phyloP scores from a whole-genome alignment of 345 rosid genomes.

The Euphorbia lathyris region DNA sequence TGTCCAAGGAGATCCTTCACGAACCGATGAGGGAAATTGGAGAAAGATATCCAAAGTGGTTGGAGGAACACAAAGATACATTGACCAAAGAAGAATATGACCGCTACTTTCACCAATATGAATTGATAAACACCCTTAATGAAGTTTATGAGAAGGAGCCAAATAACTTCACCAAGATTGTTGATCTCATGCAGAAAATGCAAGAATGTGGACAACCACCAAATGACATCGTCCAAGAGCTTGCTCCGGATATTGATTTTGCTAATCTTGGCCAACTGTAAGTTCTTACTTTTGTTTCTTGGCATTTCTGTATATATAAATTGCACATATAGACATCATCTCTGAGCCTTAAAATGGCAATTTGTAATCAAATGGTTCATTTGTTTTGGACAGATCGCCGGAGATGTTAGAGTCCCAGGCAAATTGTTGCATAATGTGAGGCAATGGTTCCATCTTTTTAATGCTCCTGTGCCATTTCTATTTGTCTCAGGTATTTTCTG shows the following conservation, averaged over 20 bases:
- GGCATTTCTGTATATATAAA: neutral
- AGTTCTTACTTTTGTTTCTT: constrained; percentile 32
- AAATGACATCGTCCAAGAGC: constrained; percentile 82
- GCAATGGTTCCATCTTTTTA: neutral
- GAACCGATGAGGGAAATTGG: constrained; percentile 98
- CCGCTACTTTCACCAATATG: constrained; percentile 63
- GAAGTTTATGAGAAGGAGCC: constrained; percentile 84
- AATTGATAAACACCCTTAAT: constrained; percentile 74
- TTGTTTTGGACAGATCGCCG: constrained; percentile 21
- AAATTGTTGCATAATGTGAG: constrained; percentile 80
- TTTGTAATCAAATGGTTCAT: constrained; percentile 4
- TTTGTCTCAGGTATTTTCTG: constrained; percentile 18
- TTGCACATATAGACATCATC: neutral
- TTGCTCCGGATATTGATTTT: constrained; percentile 81
- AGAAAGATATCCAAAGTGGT: constrained; percentile 86
- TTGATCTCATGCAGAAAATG: constrained; percentile 97
- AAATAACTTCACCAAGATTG: constrained; percentile 64
- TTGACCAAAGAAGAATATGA: constrained; percentile 63
- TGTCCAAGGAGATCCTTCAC: constrained; percentile 91
- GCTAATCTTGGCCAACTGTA: constrained; percentile 77
- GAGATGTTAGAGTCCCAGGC: constrained; percentile 71
- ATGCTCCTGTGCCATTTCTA: constrained; percentile 6
- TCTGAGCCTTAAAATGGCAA: too few relatives aligned
- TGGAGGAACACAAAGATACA: constrained; percentile 67
- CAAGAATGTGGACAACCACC: constrained; percentile 99